Base-by-base conservation (phyloP, 345 rosid genomes). In the Dipteronia sinensis region DNA sequence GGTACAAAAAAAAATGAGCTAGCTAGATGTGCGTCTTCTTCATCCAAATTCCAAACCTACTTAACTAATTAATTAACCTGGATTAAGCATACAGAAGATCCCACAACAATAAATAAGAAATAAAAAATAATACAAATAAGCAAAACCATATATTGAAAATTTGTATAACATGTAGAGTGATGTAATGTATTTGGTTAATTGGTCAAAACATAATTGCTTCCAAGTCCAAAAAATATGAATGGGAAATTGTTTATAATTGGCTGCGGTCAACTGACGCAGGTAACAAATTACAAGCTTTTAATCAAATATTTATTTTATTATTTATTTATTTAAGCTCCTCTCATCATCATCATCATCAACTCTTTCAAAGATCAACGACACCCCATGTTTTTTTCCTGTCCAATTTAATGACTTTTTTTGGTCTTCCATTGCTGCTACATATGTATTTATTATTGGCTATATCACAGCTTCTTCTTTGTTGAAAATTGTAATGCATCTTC, bases 351-450 rank as follows among this genome's bases (percentile, higher is more conserved):
- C 13, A 34, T 34, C 4, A 34, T 34, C 38, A 34, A 34, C 46
- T 72, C 65, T 67, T 38, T 67, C 72, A 76, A 74, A 46, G 31
- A 75, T 75, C 51, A 65, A 75, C 77, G 47, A 65, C 63, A 65
- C 17, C 64, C 64, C 47, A 51, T 75, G 71, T 65, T 47, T 65
- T 29, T 16, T 19, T 31, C 4, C 62, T 19, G 63, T 74, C 65
- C 69, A 64, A 19, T 13, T 10, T 62, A 55, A 63, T 22, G 55
- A 69, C 70, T 78, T 65, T 69, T 71, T 42, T 59, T 17, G 71
- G 82, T 76, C 84, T 73, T 77, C 64, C 27, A 64, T 72, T 76
- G 81, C 80, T 31, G 74, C 81, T 44, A 17, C 16, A 4, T 53
- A 8, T 59, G 22, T n/a, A 19, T 64, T 15, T 19, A 75, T 47